Percentiles rank a stretch among this genome's conserved stretches.
phyloP scores from a whole-genome alignment of 768 basidiomycete genomes.

The Neoboletus brunneissimus region DNA sequence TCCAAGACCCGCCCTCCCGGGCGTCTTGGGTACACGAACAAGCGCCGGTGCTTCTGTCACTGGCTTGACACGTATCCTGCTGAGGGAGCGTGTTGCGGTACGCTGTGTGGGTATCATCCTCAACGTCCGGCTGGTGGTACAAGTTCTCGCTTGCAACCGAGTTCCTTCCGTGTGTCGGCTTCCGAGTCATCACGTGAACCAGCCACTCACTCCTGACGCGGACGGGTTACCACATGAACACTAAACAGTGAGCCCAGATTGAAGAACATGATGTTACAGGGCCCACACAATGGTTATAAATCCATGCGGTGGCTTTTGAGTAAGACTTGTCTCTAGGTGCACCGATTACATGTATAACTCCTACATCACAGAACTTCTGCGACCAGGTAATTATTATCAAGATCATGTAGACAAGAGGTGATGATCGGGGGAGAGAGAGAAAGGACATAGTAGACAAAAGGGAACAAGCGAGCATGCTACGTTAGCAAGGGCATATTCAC shows the following conservation, averaged over 20 bases:
- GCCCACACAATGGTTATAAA: too few species aligned
- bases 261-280: too few species aligned
- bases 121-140: neutral
- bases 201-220: too few species aligned
- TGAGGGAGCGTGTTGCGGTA: constrained; percentile 23
- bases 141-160: constrained; percentile 2
- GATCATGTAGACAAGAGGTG: too few species aligned
- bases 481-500: constrained; percentile 5
- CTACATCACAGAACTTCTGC: too few species aligned
- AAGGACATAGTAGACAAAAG: constrained; percentile 17
- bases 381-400: too few species aligned
- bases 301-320: too few species aligned
- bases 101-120: constrained; percentile 34
- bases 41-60: constrained; percentile 5
- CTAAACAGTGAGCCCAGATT: too few species aligned
- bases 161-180: constrained; percentile 12
- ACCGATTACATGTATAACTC: too few species aligned
- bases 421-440: constrained; percentile 24
- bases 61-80: constrained; percentile 18
- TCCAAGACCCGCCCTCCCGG: constrained; percentile 10
- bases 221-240: too few species aligned
- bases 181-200: neutral
- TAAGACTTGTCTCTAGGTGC: too few species aligned
- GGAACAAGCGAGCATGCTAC: constrained; percentile 17
- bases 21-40: constrained; percentile 5